Evolutionary conservation across 2,329 filamentous ascomycete species (phyloP), one percentile per base, ranked within the genome.

Genomic region (Chlorencoelia australis): DNA sequence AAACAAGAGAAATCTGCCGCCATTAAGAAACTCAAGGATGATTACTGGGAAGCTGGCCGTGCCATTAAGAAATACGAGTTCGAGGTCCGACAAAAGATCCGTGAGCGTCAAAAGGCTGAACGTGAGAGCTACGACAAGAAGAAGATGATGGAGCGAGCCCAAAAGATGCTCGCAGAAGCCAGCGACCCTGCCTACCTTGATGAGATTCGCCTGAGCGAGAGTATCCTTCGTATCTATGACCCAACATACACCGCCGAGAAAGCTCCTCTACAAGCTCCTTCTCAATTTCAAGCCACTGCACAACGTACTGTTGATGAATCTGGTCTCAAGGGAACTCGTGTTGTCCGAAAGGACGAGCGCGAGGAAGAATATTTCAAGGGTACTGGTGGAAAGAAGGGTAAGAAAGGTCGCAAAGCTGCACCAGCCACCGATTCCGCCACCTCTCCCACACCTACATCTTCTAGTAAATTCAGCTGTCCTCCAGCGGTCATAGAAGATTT

Each of bases 401-500:
- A 89, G 67, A 93, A 93, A 73, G 79, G 80, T 47, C 83, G 81
- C 67, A 93, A 86, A 66, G 72, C 73, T 55, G 60, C 62, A 39
- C 58, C 59, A 28, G 65, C 65, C 22, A 62, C 68, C 27, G 59
- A 66, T 11, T 56, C 67, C 33, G 59, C 18, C 16, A 25, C 30
- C 8, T n/a, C n/a, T n/a, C n/a, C n/a, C n/a, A 28, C 67, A 27
- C 51, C 69, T n/a, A 69, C 65, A 10, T 54, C 64, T 32, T 55
- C 59, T 20, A 56, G 63, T 46, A 81, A 79, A 57, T 94, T 86
- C 74, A 94, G 80, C 66, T 77, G 91, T 58, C 89, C 84, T 51
- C 82, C 91, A 33, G 85, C 87, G 41, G 80, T 96, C 49, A 86
- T 98, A 32, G 87, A 95, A 63, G 84, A 94, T 62, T 82, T 94